Percentiles rank a stretch among this genome's conserved stretches.
phyloP scores from a whole-genome alignment of 768 basidiomycete genomes.

The Nidularia sp. region DNA sequence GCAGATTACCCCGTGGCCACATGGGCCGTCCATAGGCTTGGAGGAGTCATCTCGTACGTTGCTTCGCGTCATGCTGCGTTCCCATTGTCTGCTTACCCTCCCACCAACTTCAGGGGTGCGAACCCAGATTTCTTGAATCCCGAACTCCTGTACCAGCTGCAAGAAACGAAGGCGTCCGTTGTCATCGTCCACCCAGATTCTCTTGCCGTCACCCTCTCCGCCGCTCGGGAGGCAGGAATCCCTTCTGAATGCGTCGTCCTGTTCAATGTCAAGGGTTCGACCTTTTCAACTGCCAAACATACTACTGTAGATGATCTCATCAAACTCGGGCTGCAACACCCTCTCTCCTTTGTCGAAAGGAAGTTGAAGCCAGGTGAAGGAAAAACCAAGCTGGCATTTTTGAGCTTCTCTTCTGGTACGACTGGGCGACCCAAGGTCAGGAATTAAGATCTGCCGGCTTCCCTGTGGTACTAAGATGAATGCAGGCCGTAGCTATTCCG shows the following conservation, averaged over 20 bases:
- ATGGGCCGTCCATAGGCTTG: slow-evolving; percentile 54
- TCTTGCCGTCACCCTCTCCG: slow-evolving; percentile 35
- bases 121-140: slow-evolving; percentile 53
- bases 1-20: slow-evolving; percentile 52
- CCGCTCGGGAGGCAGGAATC: slow-evolving; percentile 31
- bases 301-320: slow-evolving; percentile 44
- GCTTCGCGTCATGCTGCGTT: background rate
- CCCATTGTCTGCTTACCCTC: background rate
- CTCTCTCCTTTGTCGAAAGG: slow-evolving; percentile 42
- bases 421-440: slow-evolving; percentile 70
- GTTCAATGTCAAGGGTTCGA: slow-evolving; percentile 24
- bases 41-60: slow-evolving; percentile 50
- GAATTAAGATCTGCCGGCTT: background rate
- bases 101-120: slow-evolving; percentile 37
- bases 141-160: slow-evolving; percentile 55
- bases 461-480: background rate
- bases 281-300: slow-evolving; percentile 7
- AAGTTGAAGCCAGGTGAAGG: slow-evolving; percentile 54
- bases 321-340: slow-evolving; percentile 36
- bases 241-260: slow-evolving; percentile 37
- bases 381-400: slow-evolving; percentile 64
- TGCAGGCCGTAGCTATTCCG: slow-evolving; percentile 56
- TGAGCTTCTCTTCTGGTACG: slow-evolving; percentile 71
- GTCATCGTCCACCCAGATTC: slow-evolving; percentile 45
- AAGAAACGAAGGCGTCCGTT: slow-evolving; percentile 41